Evolutionary conservation across 768 basidiomycete species (phyloP), one percentile per base, ranked within the genome.

Genomic region (Suillus fuscotomentosus): DNA sequence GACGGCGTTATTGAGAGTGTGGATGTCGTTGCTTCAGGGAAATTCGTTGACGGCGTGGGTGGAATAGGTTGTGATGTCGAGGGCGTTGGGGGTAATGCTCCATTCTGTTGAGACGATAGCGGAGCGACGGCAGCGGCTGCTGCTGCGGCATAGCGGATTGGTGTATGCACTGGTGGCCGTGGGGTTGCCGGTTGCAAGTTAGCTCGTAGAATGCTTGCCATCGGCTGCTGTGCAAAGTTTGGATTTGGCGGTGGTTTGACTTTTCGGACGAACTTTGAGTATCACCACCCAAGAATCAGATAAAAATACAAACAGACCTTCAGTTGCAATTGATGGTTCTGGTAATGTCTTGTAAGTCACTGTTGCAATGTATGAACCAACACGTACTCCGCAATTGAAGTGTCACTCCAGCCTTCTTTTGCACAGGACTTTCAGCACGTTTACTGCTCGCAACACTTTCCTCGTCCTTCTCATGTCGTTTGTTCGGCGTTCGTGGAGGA

Each of bases 71-170:
- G 69, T 24, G 84, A 76, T 69, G 82, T 77, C 67, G 83, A 74
- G 11, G 82, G 72, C 56, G 81, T 72, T 60, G 78, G 71, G 11
- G 81, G 70, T 45, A 76, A 68, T 66, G 73, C 70, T 5, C 76
- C 73, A 48, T 80, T 73, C 62, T 77, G 77, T 51, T 61, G 42
- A n/a, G 64, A 69, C 42, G 75, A 75, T 57, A 43, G 42, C 14
- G 64, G 68, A 36, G 75, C 75, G 8, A 76, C 75, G 0, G 70
- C 75, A 0, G 75, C 75, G 0, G 94, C 95, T 3, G 95, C 96
- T 0, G 94, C 95, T n/a, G 94, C 87, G 39, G 97, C 90, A 73
- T 97, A 97, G 59, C 91, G 84, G 72, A 96, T 92, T 14, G 94
- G 91, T 51, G 94, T 91, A 63, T 93, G 75, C 24, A 83, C 74